Conservation (phyloP, 2,329 filamentous ascomycete species). For the Hypoxylon sp. region DNA sequence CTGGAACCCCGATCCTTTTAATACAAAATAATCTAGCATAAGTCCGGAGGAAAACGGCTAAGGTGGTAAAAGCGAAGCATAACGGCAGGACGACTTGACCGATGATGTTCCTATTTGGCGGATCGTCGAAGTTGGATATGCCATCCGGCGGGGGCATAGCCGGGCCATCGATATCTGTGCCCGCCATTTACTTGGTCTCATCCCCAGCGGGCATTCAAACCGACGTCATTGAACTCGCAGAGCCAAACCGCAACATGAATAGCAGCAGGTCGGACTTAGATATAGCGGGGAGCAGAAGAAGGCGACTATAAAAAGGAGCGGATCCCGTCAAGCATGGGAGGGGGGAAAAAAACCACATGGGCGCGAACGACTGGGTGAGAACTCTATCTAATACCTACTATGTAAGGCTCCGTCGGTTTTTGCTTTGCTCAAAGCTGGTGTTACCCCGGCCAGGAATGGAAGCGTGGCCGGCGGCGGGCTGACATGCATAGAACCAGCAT, state of each 20-base stretch:
- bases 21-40: slow-evolving; percentile 36
- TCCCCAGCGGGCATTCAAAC: slow-evolving; percentile 6
- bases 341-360: no score
- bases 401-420: no score
- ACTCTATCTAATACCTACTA: slow-evolving; percentile 32
- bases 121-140: slow-evolving; percentile 36
- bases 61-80: slow-evolving; percentile 27
- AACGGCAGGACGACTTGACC: slow-evolving; percentile 29
- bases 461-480: slow-evolving; percentile 26
- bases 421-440: slow-evolving; percentile 2
- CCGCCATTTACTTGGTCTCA: slow-evolving; percentile 17
- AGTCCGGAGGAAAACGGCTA: slow-evolving; percentile 28
- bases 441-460: slow-evolving; percentile 11
- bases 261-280: no score
- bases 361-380: slow-evolving; percentile 26
- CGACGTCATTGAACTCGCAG: no score
- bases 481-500: slow-evolving; percentile 27
- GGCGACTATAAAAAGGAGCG: slow-evolving; percentile 16
- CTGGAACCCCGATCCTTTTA: slow-evolving; percentile 32
- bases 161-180: slow-evolving; percentile 25
- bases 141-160: slow-evolving; percentile 36
- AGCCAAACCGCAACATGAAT: no score
- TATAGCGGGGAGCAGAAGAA: slow-evolving; percentile 5
- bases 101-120: slow-evolving; percentile 33
- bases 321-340: slow-evolving; percentile 5